phyloP scores from a whole-genome alignment of 2,329 filamentous ascomycete genomes.

The Sporothrix brasiliensis region DNA sequence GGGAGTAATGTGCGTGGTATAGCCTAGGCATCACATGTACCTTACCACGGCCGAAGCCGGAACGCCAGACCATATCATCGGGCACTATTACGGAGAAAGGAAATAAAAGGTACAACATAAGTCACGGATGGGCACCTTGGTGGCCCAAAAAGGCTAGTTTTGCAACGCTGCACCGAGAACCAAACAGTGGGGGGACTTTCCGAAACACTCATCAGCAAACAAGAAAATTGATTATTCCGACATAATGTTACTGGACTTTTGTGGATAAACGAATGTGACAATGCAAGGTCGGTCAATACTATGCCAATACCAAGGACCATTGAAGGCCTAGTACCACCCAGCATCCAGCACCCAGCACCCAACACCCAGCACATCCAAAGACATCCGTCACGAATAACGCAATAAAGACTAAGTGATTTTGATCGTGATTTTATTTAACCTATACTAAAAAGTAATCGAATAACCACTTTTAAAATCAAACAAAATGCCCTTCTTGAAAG shows the following conservation, averaged over 20 bases:
- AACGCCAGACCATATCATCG: not conserved
- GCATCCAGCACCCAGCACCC: no score
- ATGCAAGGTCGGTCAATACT: not conserved
- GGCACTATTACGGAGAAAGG: not conserved
- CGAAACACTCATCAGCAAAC: not conserved
- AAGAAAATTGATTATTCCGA: not conserved
- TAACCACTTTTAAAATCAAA: not conserved
- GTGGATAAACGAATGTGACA: not conserved
- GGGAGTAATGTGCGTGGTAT: no score
- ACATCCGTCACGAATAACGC: no score
- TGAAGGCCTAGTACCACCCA: not conserved
- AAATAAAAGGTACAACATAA: not conserved
- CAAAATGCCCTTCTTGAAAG: slow-evolving; percentile 54
- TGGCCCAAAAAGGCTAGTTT: slow-evolving; percentile 20
- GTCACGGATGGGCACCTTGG: not conserved
- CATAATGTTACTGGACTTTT: not conserved
- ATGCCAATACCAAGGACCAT: no score
- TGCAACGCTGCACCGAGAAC: not conserved
- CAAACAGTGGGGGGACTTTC: not conserved
- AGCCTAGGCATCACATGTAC: no score
- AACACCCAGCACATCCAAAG: not conserved
- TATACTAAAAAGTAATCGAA: not conserved
- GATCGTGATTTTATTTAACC: not conserved
- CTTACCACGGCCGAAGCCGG: not conserved
- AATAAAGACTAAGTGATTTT: no score